Conservation (phyloP, 257 asterid species). For the Solanum gandarillasii region DNA sequence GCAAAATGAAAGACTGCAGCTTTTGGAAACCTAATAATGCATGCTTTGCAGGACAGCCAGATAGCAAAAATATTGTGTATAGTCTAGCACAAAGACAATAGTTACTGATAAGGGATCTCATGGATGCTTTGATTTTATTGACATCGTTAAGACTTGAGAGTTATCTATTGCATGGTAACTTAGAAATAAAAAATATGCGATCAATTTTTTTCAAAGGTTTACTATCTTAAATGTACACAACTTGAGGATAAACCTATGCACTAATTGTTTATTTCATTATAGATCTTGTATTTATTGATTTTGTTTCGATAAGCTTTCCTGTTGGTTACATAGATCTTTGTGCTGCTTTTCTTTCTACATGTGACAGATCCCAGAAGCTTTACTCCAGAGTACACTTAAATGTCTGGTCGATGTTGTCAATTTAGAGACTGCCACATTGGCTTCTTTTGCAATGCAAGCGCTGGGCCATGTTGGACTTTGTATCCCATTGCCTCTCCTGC, state of each 20-base stretch:
- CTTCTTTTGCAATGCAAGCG: conserved; percentile 88
- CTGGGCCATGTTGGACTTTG: conserved; percentile 94
- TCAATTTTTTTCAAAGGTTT: background rate
- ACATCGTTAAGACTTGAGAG: background rate
- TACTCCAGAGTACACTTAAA: conserved; percentile 63
- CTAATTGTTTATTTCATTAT: background rate
- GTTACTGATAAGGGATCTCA: background rate
- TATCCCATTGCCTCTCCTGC: conserved; percentile 59
- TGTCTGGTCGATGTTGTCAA: conserved; percentile 67
- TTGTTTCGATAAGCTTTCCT: background rate
- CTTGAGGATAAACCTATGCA: background rate
- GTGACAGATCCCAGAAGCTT: conserved; percentile 58
- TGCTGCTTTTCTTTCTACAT: background rate
- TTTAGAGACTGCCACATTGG: conserved; percentile 58
- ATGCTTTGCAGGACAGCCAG: background rate
- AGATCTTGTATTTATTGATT: background rate
- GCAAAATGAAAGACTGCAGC: background rate
- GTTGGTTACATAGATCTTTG: background rate
- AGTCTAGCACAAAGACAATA: background rate
- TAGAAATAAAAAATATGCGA: background rate
- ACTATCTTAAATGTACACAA: background rate
- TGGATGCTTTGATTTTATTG: background rate
- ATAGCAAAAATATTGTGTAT: background rate
- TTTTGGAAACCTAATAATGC: background rate
- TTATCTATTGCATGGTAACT: background rate